Evolutionary conservation across 176 grass and related monocot genomes (phyloP).

Genomic region (Ensete ventricosum): DNA sequence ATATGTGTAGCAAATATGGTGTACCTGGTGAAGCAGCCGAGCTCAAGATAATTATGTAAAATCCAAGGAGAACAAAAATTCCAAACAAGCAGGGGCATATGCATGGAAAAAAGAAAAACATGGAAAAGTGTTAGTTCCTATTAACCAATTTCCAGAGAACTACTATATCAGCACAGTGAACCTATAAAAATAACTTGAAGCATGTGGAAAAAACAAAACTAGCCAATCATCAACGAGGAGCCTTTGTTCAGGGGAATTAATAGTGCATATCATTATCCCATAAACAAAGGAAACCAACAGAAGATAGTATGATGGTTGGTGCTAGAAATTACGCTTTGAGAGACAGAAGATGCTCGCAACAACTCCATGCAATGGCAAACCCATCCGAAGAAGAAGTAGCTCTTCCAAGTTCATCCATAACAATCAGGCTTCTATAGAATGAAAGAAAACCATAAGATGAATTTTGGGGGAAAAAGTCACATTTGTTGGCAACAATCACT

Average conservation of each 20-base stretch:
- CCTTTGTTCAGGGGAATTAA: too few species aligned
- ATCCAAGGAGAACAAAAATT: not conserved
- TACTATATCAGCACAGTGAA: not conserved
- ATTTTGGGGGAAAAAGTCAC: not conserved
- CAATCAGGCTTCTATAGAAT: constrained; percentile 63
- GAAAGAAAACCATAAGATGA: constrained; percentile 2
- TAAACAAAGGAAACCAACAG: not conserved
- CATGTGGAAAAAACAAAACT: not conserved
- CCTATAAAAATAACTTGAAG: not conserved
- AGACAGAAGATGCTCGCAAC: constrained; percentile 79
- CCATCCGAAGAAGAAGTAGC: constrained; percentile 93
- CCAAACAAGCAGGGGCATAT: not conserved
- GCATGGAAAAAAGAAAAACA: not conserved
- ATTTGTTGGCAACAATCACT: constrained; percentile 1
- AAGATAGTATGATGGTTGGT: not conserved
- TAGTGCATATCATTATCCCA: not conserved
- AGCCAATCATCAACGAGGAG: not conserved
- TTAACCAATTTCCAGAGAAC: not conserved
- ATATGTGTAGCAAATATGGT: constrained; percentile 93
- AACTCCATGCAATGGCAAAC: constrained; percentile 98
- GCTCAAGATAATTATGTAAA: not conserved
- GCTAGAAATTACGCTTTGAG: constrained; percentile 58
- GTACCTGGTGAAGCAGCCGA: constrained; percentile 38
- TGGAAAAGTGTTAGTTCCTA: not conserved
- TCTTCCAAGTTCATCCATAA: constrained; percentile 97